Percentiles rank a stretch among this genome's conserved stretches.
These are phyloP conservation scores for Phytopythium chamaehyphon DNA, from an alignment of 352 stramenopile genomes.

Conservation along the genomic window DNA sequence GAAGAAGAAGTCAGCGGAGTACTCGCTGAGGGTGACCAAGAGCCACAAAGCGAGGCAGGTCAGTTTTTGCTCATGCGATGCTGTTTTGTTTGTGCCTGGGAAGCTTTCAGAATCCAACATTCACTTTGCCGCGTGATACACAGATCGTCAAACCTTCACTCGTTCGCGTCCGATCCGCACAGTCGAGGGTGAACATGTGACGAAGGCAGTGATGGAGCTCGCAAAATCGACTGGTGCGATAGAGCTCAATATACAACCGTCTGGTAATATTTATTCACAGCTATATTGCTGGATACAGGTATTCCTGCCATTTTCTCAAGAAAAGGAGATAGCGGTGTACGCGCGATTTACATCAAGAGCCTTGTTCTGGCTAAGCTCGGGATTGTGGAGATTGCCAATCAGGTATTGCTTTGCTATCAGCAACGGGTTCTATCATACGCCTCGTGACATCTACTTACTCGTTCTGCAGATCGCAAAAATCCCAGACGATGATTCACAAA, in stretches of 20 bases:
- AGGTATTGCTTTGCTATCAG: slow-evolving; percentile 21
- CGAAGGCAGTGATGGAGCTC: slow-evolving; percentile 33
- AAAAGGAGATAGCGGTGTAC: slow-evolving; percentile 36
- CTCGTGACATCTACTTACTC: not conserved
- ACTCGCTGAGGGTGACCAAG: not conserved
- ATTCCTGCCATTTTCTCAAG: slow-evolving; percentile 46
- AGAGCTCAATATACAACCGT: not conserved
- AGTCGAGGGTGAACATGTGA: slow-evolving; percentile 27
- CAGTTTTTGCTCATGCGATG: not conserved
- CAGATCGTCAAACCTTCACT: slow-evolving; percentile 38
- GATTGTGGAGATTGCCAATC: slow-evolving; percentile 41
- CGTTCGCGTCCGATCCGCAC: slow-evolving; percentile 22
- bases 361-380: slow-evolving; percentile 48
- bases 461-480: slow-evolving; percentile 29
- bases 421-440: not conserved
- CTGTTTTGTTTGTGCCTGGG: too few relatives aligned
- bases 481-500: slow-evolving; percentile 26
- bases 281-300: slow-evolving; percentile 14
- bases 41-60: slow-evolving; percentile 39
- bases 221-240: slow-evolving; percentile 22
- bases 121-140: too few relatives aligned
- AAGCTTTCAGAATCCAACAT: too few relatives aligned
- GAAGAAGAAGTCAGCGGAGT: slow-evolving; percentile 1
- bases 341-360: slow-evolving; percentile 40
- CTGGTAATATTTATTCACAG: not conserved